phyloP scores from a whole-genome alignment of 345 rosid genomes.

The Citrus reticulata region DNA sequence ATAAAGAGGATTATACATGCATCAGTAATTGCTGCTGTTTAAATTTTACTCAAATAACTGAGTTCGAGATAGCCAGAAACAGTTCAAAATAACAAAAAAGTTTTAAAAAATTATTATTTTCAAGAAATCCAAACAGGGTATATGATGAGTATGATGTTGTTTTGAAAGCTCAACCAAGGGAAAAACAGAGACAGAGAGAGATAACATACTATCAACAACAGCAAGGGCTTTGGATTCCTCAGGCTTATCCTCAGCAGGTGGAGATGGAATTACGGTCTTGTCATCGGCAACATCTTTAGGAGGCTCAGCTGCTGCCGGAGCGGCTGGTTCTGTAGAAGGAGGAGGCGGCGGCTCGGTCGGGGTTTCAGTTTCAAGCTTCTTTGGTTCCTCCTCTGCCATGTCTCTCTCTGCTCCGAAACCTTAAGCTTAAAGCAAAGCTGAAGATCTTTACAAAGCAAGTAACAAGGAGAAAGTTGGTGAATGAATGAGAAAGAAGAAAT shows the following conservation, averaged over 20 bases:
- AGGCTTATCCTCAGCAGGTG: constrained; percentile 29
- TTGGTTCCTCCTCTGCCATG: constrained; percentile 51
- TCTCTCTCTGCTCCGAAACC: background rate
- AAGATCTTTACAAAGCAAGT: background rate
- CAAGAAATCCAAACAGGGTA: no score
- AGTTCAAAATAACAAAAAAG: background rate
- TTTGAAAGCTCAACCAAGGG: no score
- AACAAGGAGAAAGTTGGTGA: background rate
- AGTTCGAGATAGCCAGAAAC: background rate
- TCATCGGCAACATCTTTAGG: constrained; percentile 40
- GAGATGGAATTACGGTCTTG: constrained; percentile 34
- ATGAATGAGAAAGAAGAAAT: background rate
- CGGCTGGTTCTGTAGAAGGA: constrained; percentile 14
- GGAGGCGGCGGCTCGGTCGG: constrained; percentile 4
- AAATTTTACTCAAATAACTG: background rate
- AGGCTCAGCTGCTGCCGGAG: constrained; percentile 18
- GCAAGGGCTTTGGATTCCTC: constrained; percentile 33
- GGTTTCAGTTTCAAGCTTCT: constrained; percentile 36
- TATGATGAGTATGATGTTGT: no score
- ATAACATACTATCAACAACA: constrained; percentile 30
- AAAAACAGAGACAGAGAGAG: background rate
- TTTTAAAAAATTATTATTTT: no score
- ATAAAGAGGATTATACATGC: background rate
- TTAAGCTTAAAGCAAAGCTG: background rate
- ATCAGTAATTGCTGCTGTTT: background rate